A percentile compares a stretch with the other conserved stretches of the same genome.
Evolutionary conservation across 2,329 filamentous ascomycete genomes (phyloP).

Genomic region (Metarhizium sp.): DNA sequence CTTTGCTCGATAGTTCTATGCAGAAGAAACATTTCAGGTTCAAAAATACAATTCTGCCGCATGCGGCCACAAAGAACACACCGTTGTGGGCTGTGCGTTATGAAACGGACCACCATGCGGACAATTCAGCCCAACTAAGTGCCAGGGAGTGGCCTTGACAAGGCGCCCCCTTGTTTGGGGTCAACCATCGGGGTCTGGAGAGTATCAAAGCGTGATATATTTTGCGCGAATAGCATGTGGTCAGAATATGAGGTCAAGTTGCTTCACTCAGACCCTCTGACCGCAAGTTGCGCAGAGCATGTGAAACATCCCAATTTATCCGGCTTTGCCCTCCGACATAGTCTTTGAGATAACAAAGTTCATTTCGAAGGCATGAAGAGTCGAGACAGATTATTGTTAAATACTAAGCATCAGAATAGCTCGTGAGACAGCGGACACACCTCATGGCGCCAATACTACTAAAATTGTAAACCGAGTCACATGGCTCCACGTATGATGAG

Average conservation of each 20-base stretch:
- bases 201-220: slow-evolving; percentile 5
- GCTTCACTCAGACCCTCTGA: background rate
- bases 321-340: background rate
- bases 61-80: slow-evolving; percentile 11
- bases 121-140: slow-evolving; percentile 3
- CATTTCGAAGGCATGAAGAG: background rate
- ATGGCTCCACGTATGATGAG: background rate
- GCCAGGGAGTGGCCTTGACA: slow-evolving; percentile 9
- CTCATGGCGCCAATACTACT: background rate
- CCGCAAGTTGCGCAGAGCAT: slow-evolving; percentile 6
- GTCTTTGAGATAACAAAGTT: slow-evolving; percentile 4
- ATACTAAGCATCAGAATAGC: background rate
- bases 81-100: slow-evolving; percentile 6
- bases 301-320: slow-evolving; percentile 2
- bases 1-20: background rate
- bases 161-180: slow-evolving; percentile 8
- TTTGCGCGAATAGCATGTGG: slow-evolving; percentile 2
- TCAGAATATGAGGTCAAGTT: slow-evolving; percentile 1
- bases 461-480: background rate
- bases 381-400: background rate
- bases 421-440: background rate
- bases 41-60: slow-evolving; percentile 7
- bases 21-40: background rate
- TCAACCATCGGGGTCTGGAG: slow-evolving; percentile 5
- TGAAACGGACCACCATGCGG: slow-evolving; percentile 8